Evolutionary conservation across 768 basidiomycete species (phyloP).

Genomic region (Peribolospora kevripleyi): DNA sequence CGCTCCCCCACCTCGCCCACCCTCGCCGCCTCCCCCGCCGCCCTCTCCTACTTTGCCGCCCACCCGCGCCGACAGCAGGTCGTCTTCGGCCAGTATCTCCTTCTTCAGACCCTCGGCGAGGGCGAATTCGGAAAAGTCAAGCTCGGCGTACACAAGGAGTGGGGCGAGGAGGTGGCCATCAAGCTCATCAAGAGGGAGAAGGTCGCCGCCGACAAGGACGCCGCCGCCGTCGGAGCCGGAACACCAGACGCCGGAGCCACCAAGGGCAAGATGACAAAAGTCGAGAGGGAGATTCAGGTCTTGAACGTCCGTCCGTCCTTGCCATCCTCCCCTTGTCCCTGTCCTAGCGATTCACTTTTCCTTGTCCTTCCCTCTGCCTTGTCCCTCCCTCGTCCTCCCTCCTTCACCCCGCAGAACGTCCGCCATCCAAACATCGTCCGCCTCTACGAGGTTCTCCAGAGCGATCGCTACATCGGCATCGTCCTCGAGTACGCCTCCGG

Average conservation of each 20-base stretch:
- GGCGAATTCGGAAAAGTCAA: conserved; percentile 99
- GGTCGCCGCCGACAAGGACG: conserved; percentile 39
- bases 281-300: conserved; percentile 93
- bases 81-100: conserved; percentile 72
- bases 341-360: neutral
- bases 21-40: too few species aligned
- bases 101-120: conserved; percentile 88
- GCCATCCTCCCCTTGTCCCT: neutral
- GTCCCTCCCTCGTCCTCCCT: neutral
- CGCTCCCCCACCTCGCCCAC: too few species aligned
- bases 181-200: conserved; percentile 86
- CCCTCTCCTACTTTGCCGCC: neutral
- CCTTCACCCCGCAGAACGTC: conserved; percentile 34
- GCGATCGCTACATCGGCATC: conserved; percentile 98
- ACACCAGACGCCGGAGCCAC: neutral
- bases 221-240: too few species aligned
- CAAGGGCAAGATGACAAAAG: conserved; percentile 54
- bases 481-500: conserved; percentile 92
- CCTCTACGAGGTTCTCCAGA: conserved; percentile 94
- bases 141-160: conserved; percentile 74
- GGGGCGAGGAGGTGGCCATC: conserved; percentile 95
- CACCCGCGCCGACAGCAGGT: conserved; percentile 21
- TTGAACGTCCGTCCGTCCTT: conserved; percentile 39
- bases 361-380: neutral
- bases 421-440: conserved; percentile 97